Evolutionary conservation across 2,329 filamentous ascomycete species (phyloP).

Genomic region (Ophiostoma sp.): DNA sequence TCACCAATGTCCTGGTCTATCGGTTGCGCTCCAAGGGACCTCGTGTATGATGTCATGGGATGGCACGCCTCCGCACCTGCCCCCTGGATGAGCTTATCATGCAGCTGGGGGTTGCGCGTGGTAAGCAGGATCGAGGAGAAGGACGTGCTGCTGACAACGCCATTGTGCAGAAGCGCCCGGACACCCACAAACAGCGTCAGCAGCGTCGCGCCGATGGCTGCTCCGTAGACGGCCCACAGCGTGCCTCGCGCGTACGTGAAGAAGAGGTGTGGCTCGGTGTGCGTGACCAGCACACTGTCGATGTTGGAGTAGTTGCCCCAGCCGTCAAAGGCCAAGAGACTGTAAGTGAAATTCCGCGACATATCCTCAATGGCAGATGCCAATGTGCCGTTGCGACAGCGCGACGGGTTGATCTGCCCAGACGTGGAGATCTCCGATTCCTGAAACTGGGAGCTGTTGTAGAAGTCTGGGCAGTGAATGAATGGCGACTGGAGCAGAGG

Average conservation of each 20-base stretch:
- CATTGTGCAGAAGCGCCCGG: constrained; percentile 39
- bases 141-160: constrained; percentile 19
- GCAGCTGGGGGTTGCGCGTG: constrained; percentile 18
- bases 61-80: too few relatives aligned
- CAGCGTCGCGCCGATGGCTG: constrained; percentile 52
- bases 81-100: not conserved
- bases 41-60: not conserved
- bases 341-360: constrained; percentile 23
- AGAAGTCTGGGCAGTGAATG: constrained; percentile 20
- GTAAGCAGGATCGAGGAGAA: constrained; percentile 21
- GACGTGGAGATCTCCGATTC: not conserved
- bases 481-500: constrained; percentile 21
- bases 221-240: constrained; percentile 64
- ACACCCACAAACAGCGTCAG: constrained; percentile 26
- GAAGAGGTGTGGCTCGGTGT: constrained; percentile 14
- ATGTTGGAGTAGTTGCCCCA: not conserved
- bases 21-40: too few relatives aligned
- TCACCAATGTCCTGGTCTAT: too few relatives aligned
- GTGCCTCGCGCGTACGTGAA: constrained; percentile 17
- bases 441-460: constrained; percentile 17
- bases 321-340: constrained; percentile 19
- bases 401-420: not conserved
- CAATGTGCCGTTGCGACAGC: constrained; percentile 19
- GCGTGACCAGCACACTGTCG: constrained; percentile 3
- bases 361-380: constrained; percentile 24